Evolutionary conservation across 352 stramenopile species (phyloP), one percentile per base, ranked within the genome.

Genomic region (Phytophthora fragariae): DNA sequence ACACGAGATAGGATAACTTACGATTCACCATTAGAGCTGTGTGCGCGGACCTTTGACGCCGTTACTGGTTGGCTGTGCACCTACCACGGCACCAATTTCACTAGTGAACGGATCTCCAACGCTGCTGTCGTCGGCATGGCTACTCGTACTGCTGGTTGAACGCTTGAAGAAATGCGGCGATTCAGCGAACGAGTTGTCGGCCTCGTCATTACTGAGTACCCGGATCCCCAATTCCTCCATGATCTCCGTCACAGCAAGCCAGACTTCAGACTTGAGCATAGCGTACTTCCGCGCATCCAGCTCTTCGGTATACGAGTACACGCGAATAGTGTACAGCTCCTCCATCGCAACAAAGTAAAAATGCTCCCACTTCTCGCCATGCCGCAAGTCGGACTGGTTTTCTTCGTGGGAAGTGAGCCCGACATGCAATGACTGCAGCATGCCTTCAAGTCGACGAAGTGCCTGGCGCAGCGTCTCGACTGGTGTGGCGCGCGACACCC

Each of bases 271-370:
- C 59, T 93, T 92, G 58, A 97, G 92, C 87, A 97, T 93, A 33
- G 90, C 87, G 72, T 95, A 94, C 65, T 97, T 97, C 52, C 90
- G 88, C 33, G 88, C 77, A 64, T 96, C 90, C 35, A 97, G 74
- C 65, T 97, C 90, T 58, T 97, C 89, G 7, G 88, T 93, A 73
- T 95, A 97, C 35, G 88, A 94, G 70, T 94, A 97, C n/a, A 97
- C 76, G 8, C 88, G 87, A 68, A 96, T 88, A 17, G 82, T 76
- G 58, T 89, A 97, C 6, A 97, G 77, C 57, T 94, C 82, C 57
- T 97, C 90, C 90, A 97, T 96, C 6, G 88, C 88, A 4, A 97
- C 90, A 61, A 95, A 97, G 70, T 83, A 94, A 61, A 95, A 94
- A 10, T 79, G 89, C 49, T 93, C 83, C 83, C 84, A 92, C 64